phyloP scores from a whole-genome alignment of 2,329 filamentous ascomycete species.

The Calycina marina region DNA sequence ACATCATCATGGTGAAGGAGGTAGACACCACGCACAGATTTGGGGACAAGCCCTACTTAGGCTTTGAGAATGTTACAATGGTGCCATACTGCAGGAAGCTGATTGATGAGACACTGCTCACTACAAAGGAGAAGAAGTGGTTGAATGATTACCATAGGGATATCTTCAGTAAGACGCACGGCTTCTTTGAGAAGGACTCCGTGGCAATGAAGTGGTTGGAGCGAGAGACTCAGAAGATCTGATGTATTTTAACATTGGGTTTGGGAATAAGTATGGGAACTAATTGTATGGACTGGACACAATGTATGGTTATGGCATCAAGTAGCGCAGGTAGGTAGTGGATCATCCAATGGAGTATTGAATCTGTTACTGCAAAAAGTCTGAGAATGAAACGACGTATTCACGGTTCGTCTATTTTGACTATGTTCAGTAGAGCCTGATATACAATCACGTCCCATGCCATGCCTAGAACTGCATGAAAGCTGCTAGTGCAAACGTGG shows the following conservation, averaged over 20 bases:
- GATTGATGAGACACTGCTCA: constrained; percentile 62
- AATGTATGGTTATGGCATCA: too few species aligned
- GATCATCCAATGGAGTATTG: too few species aligned
- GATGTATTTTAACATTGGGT: too few species aligned
- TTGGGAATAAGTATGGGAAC: too few species aligned
- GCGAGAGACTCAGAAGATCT: constrained; percentile 60
- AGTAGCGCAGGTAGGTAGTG: too few species aligned
- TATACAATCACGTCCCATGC: too few species aligned
- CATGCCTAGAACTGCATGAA: constrained; percentile 45
- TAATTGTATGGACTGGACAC: too few species aligned
- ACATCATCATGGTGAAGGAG: constrained; percentile 81
- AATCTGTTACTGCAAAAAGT: too few species aligned
- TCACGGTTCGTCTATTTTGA: too few species aligned
- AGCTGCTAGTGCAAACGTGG: constrained; percentile 56
- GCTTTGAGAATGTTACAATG: constrained; percentile 96
- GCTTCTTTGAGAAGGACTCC: constrained; percentile 59
- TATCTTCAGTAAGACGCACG: constrained; percentile 67
- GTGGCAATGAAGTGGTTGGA: constrained; percentile 67
- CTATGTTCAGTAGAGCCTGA: too few species aligned
- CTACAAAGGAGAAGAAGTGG: constrained; percentile 64
- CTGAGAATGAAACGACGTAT: too few species aligned
- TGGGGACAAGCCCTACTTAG: constrained; percentile 84
- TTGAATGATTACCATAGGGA: constrained; percentile 74
- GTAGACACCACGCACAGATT: constrained; percentile 78
- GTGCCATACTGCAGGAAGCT: constrained; percentile 85